Percentiles rank a stretch among this genome's conserved stretches.
Conservation (phyloP, 2,329 filamentous ascomycete species). For the Epichloe hybrida region DNA sequence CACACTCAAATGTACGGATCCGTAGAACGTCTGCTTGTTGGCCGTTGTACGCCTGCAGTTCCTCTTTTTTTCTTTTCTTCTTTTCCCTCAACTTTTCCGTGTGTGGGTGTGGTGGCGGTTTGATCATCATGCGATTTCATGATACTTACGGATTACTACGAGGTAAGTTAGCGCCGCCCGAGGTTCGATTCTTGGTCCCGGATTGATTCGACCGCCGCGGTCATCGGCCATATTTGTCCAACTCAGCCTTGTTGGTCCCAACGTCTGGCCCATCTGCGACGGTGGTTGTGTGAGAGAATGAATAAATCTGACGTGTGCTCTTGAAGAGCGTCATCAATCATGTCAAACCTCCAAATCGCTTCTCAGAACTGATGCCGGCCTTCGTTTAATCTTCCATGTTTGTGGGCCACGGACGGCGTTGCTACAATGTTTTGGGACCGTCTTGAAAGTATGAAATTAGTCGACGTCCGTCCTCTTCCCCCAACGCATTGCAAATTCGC, state of each 20-base stretch:
- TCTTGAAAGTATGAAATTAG: conserved; percentile 17
- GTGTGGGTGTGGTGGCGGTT: too few relatives aligned
- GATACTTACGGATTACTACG: too few relatives aligned
- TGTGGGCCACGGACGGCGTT: background rate
- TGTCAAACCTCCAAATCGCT: background rate
- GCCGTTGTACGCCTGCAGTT: background rate
- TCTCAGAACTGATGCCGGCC: background rate
- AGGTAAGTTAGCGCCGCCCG: background rate
- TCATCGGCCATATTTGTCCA: background rate
- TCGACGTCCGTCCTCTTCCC: conserved; percentile 15
- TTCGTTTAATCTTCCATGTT: background rate
- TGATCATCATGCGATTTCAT: too few relatives aligned
- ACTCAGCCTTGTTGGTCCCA: background rate
- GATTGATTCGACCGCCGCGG: background rate
- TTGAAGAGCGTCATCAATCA: background rate
- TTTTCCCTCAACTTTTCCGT: too few relatives aligned
- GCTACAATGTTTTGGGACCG: conserved; percentile 8
- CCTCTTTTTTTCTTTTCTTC: too few relatives aligned
- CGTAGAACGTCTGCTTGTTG: background rate
- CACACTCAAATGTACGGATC: background rate
- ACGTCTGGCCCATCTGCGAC: background rate
- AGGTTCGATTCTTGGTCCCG: background rate
- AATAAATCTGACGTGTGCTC: background rate
- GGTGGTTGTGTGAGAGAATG: background rate
- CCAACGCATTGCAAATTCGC: conserved; percentile 16